Percentiles rank a stretch among this genome's conserved stretches.
Evolutionary conservation across 2,329 filamentous ascomycete genomes (phyloP).

Genomic region (Neofusicoccum kwambonambiense): DNA sequence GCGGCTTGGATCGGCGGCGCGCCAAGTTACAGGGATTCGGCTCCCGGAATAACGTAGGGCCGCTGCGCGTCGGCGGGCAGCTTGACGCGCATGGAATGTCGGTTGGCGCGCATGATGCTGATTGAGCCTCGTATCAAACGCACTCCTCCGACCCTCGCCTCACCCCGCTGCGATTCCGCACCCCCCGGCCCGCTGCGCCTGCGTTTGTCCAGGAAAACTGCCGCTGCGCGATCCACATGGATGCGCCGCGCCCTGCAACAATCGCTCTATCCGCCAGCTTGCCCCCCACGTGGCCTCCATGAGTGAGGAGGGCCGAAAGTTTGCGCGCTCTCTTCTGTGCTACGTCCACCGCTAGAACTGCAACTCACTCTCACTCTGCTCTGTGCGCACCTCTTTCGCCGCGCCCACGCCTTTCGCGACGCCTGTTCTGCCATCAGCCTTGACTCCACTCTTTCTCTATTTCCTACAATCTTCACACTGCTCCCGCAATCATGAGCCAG

Average conservation of each 20-base stretch:
- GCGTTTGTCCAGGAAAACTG: too few relatives aligned
- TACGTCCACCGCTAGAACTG: not conserved
- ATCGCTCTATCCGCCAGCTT: not conserved
- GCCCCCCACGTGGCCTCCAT: conserved; percentile 10
- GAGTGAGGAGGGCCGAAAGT: not conserved
- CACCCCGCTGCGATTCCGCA: not conserved
- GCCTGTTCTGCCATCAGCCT: not conserved
- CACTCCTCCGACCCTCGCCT: not conserved
- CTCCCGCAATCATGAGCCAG: conserved; percentile 2
- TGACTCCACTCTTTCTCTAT: not conserved
- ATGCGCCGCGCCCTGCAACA: not conserved
- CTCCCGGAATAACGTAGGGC: not conserved
- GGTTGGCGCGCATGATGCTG: not conserved
- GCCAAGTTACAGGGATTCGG: not conserved
- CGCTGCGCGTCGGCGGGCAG: not conserved
- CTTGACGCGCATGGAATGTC: not conserved
- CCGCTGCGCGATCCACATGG: not conserved
- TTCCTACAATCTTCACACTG: not conserved
- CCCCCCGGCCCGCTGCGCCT: not conserved
- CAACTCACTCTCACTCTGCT: not conserved
- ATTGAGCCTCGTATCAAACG: not conserved
- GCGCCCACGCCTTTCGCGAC: not conserved
- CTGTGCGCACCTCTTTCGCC: not conserved
- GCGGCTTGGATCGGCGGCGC: not conserved
- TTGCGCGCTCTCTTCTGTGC: not conserved